Base-by-base conservation (phyloP, 495 filamentous ascomycete species). In the Podospora fimiseda region DNA sequence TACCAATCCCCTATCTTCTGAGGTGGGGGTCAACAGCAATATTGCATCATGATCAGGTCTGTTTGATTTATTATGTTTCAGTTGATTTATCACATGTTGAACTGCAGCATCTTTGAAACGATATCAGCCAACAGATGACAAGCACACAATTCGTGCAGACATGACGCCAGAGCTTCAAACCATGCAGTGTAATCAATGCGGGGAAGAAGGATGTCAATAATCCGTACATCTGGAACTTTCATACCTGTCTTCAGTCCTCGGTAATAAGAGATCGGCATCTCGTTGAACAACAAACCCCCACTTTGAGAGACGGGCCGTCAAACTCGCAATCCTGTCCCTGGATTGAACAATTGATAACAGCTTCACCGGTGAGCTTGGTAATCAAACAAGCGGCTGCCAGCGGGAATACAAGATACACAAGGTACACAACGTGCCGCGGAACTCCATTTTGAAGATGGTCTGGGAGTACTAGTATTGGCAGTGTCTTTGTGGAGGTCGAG, bases 301-400 rank as follows among this genome's bases (percentile, higher is more conserved):
- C 19, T 52, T 45, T 14, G 44, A 23, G 16, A 9, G 16, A 22
- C 11, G 8, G 13, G 20, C 21, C 9, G 18, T 13, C 20, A 38
- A 43, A 37, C 14, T 60, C 57, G 57, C 53, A 48, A 60, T 60
- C 19, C 21, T 22, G 38, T 22, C 30, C 46, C 43, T 42, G 16
- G 48, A 60, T 60, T 45, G 24, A 33, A 23, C 52, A 52, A 60
- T 60, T 40, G 57, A 51, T 60, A 50, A 43, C 47, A 21, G 20
- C 23, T 33, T 22, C 18, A 23, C 22, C 18, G 16, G 9, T n/a
- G n/a, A 48, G 48, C 36, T 59, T 59, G 27, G 39, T 39, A 50
- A 44, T 58, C 51, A 47, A 22, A 22, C 16, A 48, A 3, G 16
- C 14, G 14, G 20, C 16, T 4, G 19, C n/a, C 9, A 21, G 42